Base-by-base conservation (phyloP, 1,284 basidiomycete species). In the Filobasidium uniguttulatum region DNA sequence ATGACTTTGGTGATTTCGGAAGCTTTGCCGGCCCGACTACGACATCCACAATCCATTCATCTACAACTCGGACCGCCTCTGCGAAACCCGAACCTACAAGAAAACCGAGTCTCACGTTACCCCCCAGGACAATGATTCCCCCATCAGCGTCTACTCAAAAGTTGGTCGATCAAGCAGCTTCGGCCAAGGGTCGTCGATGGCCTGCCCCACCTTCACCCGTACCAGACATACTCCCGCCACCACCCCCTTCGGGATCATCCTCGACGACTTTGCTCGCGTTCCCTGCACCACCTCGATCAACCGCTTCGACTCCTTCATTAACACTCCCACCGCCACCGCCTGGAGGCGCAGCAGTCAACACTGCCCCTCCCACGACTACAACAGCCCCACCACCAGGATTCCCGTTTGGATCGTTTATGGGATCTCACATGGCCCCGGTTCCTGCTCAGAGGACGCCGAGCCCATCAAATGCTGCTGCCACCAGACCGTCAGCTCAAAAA, bases 1-100 rank as follows among this genome's bases (percentile, higher is more conserved):
- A 54, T 26, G 49, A 51, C 23, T 54, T 50, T 43, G 53, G 49
- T 22, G 53, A 54, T 38, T 54, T 54, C 26, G 49, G 44, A 29
- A 22, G 36, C 5, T 50, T 52, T 20, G 12, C 25, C 17, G 33
- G 7, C 10, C 15, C 31, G n/a, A 19, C 51, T 1, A 28, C 17
- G 5, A 8, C 29, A 25, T n/a, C 33, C 17, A 34, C 3, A 12
- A 19, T 4, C 17, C 26, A 34, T 17, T 35, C 22, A 36, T 19
- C 6, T 29, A 15, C 26, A 8, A 14, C 25, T n/a, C 40, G 12
- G 4, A 8, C 23, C 14, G n/a, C 44, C 1, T n/a, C 20, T n/a
- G 26, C 30, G 17, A 14, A n/a, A 19, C 17, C 8, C 14, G n/a
- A n/a, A n/a, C n/a, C n/a, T n/a, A n/a, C n/a, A n/a, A n/a, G n/a